Percentiles rank a stretch among this genome's conserved stretches.
These are phyloP conservation scores for Aristolochia fimbriata DNA, from an alignment of 164 flowering plant species.

Conservation along the genomic window DNA sequence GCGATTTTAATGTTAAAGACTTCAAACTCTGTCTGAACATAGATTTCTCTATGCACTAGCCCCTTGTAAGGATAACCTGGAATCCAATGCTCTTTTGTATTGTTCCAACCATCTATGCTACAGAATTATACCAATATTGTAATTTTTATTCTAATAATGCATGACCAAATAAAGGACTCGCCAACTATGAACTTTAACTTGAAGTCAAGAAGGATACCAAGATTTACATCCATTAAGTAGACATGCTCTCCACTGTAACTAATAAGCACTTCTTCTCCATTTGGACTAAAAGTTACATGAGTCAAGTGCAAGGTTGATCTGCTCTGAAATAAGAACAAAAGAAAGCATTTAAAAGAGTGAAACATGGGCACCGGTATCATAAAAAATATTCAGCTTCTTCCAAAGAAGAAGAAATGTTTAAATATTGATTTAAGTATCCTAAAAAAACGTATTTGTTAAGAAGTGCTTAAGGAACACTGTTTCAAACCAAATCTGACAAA, in stretches of 20 bases:
- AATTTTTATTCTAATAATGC: not conserved
- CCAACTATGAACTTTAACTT: too few species aligned
- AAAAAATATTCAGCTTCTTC: too few species aligned
- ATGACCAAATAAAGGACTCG: not conserved
- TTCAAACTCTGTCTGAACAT: too few species aligned
- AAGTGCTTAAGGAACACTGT: not conserved
- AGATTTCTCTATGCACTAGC: too few species aligned
- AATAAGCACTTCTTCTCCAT: constrained; percentile 84
- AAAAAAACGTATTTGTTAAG: too few species aligned
- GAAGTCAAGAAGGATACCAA: constrained; percentile 27
- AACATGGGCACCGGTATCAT: too few species aligned
- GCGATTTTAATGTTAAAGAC: too few species aligned
- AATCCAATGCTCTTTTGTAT: too few species aligned
- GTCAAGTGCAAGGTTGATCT: constrained; percentile 67
- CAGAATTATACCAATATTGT: not conserved
- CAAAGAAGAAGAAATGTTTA: too few species aligned
- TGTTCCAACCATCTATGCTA: not conserved
- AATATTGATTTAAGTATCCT: too few species aligned
- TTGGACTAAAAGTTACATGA: constrained; percentile 91
- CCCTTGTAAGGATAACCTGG: too few species aligned
- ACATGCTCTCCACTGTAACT: constrained; percentile 94
- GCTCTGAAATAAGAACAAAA: constrained; percentile 33
- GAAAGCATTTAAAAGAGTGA: too few species aligned
- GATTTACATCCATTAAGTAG: constrained; percentile 71
- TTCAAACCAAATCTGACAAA: constrained; percentile 83